Evolutionary conservation across 148 eudicot species (phyloP).

Genomic region (Agrostemma githago): DNA sequence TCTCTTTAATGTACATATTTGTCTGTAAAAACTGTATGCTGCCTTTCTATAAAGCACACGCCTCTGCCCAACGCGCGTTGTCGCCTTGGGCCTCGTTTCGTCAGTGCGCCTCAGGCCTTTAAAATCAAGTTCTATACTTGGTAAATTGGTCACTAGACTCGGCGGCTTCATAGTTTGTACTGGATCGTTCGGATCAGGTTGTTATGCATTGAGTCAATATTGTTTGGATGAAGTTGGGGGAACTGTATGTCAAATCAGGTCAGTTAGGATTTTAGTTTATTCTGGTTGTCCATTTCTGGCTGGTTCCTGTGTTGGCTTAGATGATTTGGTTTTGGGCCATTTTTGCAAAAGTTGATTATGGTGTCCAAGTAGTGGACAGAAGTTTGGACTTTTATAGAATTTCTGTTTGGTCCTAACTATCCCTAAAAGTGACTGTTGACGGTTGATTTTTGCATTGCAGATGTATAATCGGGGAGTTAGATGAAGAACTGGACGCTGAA

Average conservation of each 20-base stretch:
- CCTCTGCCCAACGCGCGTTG: no score
- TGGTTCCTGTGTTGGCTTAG: background rate
- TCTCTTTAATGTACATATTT: no score
- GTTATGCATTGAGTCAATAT: background rate
- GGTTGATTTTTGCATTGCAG: constrained; percentile 31
- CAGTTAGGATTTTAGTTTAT: background rate
- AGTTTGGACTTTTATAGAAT: background rate
- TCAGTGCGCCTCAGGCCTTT: no score
- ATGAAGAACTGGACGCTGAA: constrained; percentile 77
- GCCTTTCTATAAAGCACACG: no score
- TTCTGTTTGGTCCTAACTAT: background rate
- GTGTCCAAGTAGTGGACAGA: background rate
- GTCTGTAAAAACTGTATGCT: no score
- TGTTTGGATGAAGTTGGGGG: background rate
- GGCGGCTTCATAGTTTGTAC: no score
- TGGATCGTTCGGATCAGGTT: no score
- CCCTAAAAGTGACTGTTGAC: background rate
- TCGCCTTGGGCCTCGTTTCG: no score
- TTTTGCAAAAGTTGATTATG: background rate
- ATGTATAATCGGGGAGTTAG: constrained; percentile 85
- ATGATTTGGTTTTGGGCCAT: background rate
- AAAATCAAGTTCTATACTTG: background rate
- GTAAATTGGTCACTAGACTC: background rate
- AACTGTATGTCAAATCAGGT: background rate
- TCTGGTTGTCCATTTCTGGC: background rate